Evolutionary conservation across 257 asterid genomes (phyloP).

Genomic region (Marsdenia floribunda): DNA sequence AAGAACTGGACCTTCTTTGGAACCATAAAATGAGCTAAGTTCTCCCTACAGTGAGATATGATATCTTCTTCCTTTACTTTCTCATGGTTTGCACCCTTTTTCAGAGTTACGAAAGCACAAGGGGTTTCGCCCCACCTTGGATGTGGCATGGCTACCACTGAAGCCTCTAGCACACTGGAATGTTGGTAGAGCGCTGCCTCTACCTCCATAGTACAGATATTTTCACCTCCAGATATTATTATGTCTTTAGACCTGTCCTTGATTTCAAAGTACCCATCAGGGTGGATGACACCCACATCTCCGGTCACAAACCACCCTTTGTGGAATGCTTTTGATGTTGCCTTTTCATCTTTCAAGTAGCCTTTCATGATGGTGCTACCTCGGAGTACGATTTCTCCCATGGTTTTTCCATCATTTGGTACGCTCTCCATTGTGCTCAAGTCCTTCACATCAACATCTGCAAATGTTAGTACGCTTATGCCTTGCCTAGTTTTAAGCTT

Average conservation of each 20-base stretch:
- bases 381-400: constrained; percentile 68
- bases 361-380: constrained; percentile 94
- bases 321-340: constrained; percentile 44
- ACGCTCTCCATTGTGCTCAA: too few relatives aligned
- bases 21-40: constrained; percentile 64
- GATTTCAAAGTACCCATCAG: constrained; percentile 83
- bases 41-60: constrained; percentile 49
- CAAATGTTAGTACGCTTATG: constrained; percentile 52
- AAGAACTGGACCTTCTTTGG: constrained; percentile 63
- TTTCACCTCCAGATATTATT: constrained; percentile 91
- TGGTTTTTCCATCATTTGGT: constrained; percentile 52
- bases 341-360: constrained; percentile 52
- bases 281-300: constrained; percentile 74
- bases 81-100: not conserved
- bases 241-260: constrained; percentile 84
- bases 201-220: constrained; percentile 81
- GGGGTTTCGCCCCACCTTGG: constrained; percentile 69
- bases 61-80: constrained; percentile 42
- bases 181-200: constrained; percentile 56
- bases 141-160: constrained; percentile 94
- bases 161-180: constrained; percentile 55
- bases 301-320: constrained; percentile 81
- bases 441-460: constrained; percentile 72
- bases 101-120: constrained; percentile 34
- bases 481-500: constrained; percentile 73